phyloP scores from a whole-genome alignment of 305 asterid genomes.

The Fraxinus paxiana region DNA sequence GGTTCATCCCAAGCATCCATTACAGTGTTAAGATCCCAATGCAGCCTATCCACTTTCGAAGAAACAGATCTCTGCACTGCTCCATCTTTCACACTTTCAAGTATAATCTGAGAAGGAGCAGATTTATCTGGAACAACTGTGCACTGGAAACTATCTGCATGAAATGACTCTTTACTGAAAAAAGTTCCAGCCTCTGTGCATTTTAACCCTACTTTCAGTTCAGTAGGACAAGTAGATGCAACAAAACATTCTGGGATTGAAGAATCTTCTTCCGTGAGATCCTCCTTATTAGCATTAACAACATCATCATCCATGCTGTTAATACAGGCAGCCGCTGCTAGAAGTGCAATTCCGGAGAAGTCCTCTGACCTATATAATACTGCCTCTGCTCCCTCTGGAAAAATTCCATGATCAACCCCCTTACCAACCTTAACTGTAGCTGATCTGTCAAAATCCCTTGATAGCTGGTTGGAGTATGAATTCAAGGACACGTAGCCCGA shows the following conservation, averaged over 20 bases:
- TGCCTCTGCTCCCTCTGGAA: conserved; percentile 26
- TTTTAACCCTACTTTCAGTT: conserved; percentile 19
- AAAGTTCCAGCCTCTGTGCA: conserved; percentile 22
- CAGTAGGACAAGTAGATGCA: conserved; percentile 23
- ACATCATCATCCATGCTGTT: conserved; percentile 41
- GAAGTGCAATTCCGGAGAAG: conserved; percentile 81
- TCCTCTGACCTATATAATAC: conserved; percentile 39
- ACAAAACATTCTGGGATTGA: conserved; percentile 31
- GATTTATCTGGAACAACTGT: conserved; percentile 19
- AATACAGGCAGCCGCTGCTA: conserved; percentile 72
- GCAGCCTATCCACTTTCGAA: conserved; percentile 51
- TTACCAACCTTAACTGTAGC: conserved; percentile 21
- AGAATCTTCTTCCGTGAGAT: conserved; percentile 29
- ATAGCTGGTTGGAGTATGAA: conserved; percentile 33
- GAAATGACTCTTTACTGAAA: conserved; percentile 14
- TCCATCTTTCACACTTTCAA: conserved; percentile 30
- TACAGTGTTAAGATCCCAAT: conserved; percentile 71
- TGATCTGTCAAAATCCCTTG: conserved; percentile 26
- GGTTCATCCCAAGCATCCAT: conserved; percentile 86
- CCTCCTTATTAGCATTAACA: conserved; percentile 30
- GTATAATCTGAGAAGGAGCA: conserved; percentile 26
- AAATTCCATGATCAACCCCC: conserved; percentile 25
- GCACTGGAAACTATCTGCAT: conserved; percentile 26
- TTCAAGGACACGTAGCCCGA: conserved; percentile 31
- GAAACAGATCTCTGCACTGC: conserved; percentile 23